Percentiles rank a stretch among this genome's conserved stretches.
These are phyloP conservation scores for Ceratocystis harringtonii DNA, from an alignment of 2,329 filamentous ascomycete genomes.

Conservation along the genomic window DNA sequence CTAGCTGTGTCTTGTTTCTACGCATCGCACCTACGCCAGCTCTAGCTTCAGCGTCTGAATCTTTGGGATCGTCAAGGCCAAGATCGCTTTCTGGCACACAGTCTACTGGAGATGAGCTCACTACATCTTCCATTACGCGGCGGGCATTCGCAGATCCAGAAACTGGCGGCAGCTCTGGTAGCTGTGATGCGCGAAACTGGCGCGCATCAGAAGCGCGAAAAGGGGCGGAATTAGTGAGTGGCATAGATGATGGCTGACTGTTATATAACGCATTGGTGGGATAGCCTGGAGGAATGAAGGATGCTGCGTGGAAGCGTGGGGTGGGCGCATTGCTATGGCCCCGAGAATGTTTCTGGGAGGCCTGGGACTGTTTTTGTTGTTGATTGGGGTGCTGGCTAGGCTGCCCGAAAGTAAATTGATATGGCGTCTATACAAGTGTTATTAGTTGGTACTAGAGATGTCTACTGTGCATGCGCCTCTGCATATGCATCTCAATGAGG, in stretches of 20 bases:
- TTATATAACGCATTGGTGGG: no score
- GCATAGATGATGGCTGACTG: not conserved
- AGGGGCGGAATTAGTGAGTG: not conserved
- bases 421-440: not conserved
- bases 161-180: not conserved
- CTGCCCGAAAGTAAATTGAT: not conserved
- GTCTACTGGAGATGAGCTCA: slow-evolving; percentile 6
- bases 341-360: not conserved
- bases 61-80: slow-evolving; percentile 21
- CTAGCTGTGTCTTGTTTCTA: slow-evolving; percentile 21
- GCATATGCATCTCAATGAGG: not conserved
- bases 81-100: slow-evolving; percentile 18
- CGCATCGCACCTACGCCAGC: not conserved
- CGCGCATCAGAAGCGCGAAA: not conserved
- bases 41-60: slow-evolving; percentile 18
- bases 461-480: no score
- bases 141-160: not conserved
- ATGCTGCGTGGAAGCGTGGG: not conserved
- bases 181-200: not conserved
- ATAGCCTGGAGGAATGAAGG: not conserved
- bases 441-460: no score
- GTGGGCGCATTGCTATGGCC: not conserved
- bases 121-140: not conserved
- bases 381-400: not conserved
- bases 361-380: not conserved